phyloP scores from a whole-genome alignment of 257 asterid species.

The Cynanchum wilfordii region DNA sequence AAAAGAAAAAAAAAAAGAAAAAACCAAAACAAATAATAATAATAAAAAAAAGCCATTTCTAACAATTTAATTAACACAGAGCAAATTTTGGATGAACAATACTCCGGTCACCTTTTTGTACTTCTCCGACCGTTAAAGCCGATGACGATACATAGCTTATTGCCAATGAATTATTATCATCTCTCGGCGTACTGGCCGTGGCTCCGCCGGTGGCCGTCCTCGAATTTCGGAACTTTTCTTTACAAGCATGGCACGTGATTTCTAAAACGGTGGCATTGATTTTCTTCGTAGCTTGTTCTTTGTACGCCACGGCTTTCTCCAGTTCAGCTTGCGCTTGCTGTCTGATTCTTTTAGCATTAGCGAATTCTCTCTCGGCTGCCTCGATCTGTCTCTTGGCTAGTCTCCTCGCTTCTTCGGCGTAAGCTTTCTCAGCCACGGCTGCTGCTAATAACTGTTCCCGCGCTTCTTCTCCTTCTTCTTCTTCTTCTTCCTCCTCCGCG shows the following conservation, averaged over 20 bases:
- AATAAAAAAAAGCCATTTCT: background rate
- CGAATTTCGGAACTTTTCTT: conserved; percentile 39
- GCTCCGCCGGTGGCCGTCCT: conserved; percentile 11
- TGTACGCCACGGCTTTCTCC: conserved; percentile 51
- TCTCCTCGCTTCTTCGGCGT: conserved; percentile 67
- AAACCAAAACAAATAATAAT: too few species aligned
- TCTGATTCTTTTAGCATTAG: conserved; percentile 66
- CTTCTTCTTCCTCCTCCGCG: too few species aligned
- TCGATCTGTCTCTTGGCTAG: conserved; percentile 65
- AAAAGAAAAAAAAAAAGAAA: conserved; percentile 1
- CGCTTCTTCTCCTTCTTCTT: conserved; percentile 22
- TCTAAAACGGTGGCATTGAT: conserved; percentile 45
- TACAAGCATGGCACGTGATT: conserved; percentile 68
- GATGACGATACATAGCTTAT: conserved; percentile 53
- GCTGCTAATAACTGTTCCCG: conserved; percentile 38
- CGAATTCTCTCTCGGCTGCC: conserved; percentile 67
- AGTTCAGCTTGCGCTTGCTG: conserved; percentile 69
- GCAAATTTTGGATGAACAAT: conserved; percentile 22
- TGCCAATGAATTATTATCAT: conserved; percentile 25
- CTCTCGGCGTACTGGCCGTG: background rate
- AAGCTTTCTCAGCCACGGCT: conserved; percentile 60
- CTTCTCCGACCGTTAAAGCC: conserved; percentile 46
- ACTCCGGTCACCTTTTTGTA: conserved; percentile 24
- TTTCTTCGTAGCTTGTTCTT: conserved; percentile 52
- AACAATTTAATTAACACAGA: conserved; percentile 19